Percentiles rank a stretch among this genome's conserved stretches.
Evolutionary conservation across 345 rosid genomes (phyloP).

Genomic region (Citrus australasica): DNA sequence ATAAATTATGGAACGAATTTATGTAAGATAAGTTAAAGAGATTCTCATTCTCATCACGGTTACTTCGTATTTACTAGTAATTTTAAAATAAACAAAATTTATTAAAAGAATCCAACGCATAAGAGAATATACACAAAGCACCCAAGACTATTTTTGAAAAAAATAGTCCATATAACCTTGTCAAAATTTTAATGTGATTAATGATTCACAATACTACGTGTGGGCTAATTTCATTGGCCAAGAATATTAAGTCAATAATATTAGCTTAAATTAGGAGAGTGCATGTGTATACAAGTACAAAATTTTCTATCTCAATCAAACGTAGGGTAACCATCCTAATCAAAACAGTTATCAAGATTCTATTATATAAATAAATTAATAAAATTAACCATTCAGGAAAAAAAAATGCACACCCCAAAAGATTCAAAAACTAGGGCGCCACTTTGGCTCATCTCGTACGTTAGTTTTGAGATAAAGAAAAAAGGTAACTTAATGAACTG

Average conservation of each 20-base stretch:
- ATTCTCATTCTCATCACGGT: neutral
- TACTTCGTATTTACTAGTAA: neutral
- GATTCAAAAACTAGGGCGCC: neutral
- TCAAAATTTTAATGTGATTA: neutral
- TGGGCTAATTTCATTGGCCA: conserved; percentile 16
- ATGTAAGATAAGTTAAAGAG: neutral
- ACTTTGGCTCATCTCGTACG: neutral
- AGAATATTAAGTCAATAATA: conserved; percentile 1
- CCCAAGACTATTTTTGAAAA: no score
- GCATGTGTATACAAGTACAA: neutral
- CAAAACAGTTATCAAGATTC: neutral
- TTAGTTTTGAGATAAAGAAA: neutral
- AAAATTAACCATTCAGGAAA: no score
- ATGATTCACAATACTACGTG: neutral
- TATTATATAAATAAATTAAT: neutral
- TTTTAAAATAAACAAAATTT: neutral
- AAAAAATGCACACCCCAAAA: neutral
- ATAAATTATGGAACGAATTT: neutral
- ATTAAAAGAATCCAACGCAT: no score
- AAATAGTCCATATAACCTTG: neutral
- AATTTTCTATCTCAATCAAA: neutral
- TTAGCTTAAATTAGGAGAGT: neutral
- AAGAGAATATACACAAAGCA: no score
- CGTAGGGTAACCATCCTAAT: neutral
- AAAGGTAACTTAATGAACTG: neutral